These are phyloP conservation scores for Xylariaceae sp. DNA, from an alignment of 2,329 filamentous ascomycete species.

Conservation along the genomic window DNA sequence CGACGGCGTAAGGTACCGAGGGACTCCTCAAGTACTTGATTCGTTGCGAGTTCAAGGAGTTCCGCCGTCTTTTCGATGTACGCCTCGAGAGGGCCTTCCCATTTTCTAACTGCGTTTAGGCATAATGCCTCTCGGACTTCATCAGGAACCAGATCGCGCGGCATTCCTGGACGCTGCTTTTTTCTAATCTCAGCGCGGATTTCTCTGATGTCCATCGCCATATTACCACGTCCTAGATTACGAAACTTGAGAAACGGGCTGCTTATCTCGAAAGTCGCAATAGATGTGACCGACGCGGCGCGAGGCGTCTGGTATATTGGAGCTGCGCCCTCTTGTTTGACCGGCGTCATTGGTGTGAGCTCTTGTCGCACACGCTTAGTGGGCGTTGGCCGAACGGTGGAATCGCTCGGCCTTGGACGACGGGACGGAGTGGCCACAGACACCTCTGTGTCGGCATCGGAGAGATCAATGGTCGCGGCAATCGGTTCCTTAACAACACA, in stretches of 20 bases:
- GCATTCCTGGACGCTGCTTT: conserved; percentile 54
- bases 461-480: conserved; percentile 27
- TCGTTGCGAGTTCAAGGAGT: conserved; percentile 45
- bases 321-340: conserved; percentile 37
- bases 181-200: conserved; percentile 53
- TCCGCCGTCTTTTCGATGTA: conserved; percentile 47
- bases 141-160: conserved; percentile 51
- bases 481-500: conserved; percentile 28
- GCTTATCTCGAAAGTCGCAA: conserved; percentile 7
- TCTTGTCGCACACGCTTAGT: conserved; percentile 25
- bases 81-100: conserved; percentile 49
- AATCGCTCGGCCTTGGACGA: conserved; percentile 28
- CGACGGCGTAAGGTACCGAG: conserved; percentile 45
- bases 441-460: conserved; percentile 26
- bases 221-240: conserved; percentile 35
- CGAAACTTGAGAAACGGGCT: conserved; percentile 38
- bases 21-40: conserved; percentile 43
- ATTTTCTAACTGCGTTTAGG: conserved; percentile 53
- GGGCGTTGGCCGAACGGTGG: conserved; percentile 27
- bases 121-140: conserved; percentile 59
- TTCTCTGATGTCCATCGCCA: conserved; percentile 44
- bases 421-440: conserved; percentile 23
- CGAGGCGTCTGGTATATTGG: too few relatives aligned
- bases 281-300: conserved; percentile 22
- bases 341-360: conserved; percentile 15